phyloP scores from a whole-genome alignment of 2,329 filamentous ascomycete species.

The Hymenoscyphus repandus region DNA sequence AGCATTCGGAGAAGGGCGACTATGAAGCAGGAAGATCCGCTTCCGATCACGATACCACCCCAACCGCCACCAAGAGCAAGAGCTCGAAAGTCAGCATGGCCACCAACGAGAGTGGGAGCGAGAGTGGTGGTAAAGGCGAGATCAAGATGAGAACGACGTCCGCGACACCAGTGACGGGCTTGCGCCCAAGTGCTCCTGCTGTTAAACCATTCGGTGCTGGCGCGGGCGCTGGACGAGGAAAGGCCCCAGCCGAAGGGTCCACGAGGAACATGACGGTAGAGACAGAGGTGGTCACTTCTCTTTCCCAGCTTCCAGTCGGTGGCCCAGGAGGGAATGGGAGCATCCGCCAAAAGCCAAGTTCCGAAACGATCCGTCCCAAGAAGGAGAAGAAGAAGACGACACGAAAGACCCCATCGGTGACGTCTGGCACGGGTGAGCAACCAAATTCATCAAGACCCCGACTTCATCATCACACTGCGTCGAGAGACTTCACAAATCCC shows the following conservation, averaged over 20 bases:
- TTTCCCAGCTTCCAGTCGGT: slow-evolving; percentile 77
- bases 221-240: slow-evolving; percentile 58
- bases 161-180: slow-evolving; percentile 38
- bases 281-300: slow-evolving; percentile 89
- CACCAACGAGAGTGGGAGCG: slow-evolving; percentile 56
- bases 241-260: slow-evolving; percentile 64
- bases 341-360: slow-evolving; percentile 79
- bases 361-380: slow-evolving; percentile 91
- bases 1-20: slow-evolving; percentile 44
- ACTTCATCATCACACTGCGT: slow-evolving; percentile 36
- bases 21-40: slow-evolving; percentile 34
- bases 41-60: slow-evolving; percentile 24
- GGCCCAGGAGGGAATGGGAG: slow-evolving; percentile 66
- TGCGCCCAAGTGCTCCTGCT: slow-evolving; percentile 48
- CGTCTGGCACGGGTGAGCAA: slow-evolving; percentile 67
- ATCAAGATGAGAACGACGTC: slow-evolving; percentile 30
- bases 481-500: slow-evolving; percentile 22
- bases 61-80: slow-evolving; percentile 31
- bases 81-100: slow-evolving; percentile 42
- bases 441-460: slow-evolving; percentile 29
- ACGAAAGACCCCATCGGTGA: slow-evolving; percentile 69
- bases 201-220: slow-evolving; percentile 60
- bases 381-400: slow-evolving; percentile 81
- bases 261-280: slow-evolving; percentile 93
- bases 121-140: slow-evolving; percentile 55